phyloP scores from a whole-genome alignment of 1,284 basidiomycete genomes.

The Fistulina hepatica region DNA sequence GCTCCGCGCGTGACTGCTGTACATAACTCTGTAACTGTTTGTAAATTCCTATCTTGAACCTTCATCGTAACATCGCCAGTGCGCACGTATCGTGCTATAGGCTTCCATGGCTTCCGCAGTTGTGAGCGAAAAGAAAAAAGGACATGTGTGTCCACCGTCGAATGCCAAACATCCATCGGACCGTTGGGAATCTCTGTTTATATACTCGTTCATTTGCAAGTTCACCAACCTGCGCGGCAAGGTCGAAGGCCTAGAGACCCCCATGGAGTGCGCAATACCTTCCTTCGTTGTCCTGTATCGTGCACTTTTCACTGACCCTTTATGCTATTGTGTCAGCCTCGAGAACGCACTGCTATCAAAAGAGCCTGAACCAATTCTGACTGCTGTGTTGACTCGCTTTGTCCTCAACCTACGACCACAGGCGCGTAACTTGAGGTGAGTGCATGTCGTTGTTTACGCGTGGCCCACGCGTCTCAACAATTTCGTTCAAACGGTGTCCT shows the following conservation, averaged over 20 bases:
- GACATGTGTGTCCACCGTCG: constrained; percentile 65
- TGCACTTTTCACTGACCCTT: constrained; percentile 7
- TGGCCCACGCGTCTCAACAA: constrained; percentile 19
- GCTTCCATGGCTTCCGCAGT: constrained; percentile 30
- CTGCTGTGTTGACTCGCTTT: constrained; percentile 59
- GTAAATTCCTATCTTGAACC: too few relatives aligned
- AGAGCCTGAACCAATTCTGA: constrained; percentile 60
- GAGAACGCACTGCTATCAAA: constrained; percentile 62
- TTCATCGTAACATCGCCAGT: too few relatives aligned
- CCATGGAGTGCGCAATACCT: constrained; percentile 58
- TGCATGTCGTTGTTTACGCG: constrained; percentile 21
- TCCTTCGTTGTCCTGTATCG: constrained; percentile 11
- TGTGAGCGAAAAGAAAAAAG: constrained; percentile 37
- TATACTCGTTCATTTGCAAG: constrained; percentile 72
- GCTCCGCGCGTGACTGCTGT: too few relatives aligned
- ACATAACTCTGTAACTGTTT: too few relatives aligned
- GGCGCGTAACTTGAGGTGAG: constrained; percentile 77
- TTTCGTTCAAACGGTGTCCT: constrained; percentile 26
- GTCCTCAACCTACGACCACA: constrained; percentile 69
- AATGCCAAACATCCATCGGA: constrained; percentile 60
- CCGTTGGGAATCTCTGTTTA: constrained; percentile 77
- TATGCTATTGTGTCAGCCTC: constrained; percentile 36
- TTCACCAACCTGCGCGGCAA: constrained; percentile 65
- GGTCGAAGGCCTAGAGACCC: constrained; percentile 63
- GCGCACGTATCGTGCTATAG: too few relatives aligned